Evolutionary conservation across 176 grass and related monocot genomes (phyloP), one percentile per base, ranked within the genome.

Genomic region (Lolium multiflorum): DNA sequence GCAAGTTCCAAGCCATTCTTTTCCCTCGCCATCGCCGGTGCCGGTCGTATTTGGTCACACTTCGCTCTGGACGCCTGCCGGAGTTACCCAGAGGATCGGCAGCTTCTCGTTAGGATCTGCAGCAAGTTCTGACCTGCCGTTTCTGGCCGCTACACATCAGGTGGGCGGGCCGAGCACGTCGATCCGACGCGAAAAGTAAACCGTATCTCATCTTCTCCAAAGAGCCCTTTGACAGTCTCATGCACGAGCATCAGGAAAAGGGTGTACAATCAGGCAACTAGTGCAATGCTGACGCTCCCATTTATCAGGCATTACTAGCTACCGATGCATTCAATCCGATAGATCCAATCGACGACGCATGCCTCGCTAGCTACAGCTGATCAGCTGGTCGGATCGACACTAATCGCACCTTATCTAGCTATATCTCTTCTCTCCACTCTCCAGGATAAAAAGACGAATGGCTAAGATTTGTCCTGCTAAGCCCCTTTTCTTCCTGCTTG

Each of bases 401-500:
- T 38, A 18, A 51, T 41, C 26, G 18, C 58, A 85, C 72, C 59
- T 52, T 76, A 77, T 84, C 82, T 35, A 35, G 20, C 17, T 3
- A 7, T 21, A 25, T 5, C 11, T 60, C 81, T 64, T 60, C 58
- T 3, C 31, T 35, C 31, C 31, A 35, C 46, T 47, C 46, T 8
- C 46, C 46, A 44, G 25, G 73, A 85, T 77, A 67, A 77, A 85
- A 77, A 67, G 82, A 65, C 13, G 26, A 37, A 35, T 47, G 22
- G 41, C 70, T 75, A 76, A 39, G 83, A 77, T 85, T 54, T 67
- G 73, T 47, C 73, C 83, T 44, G 56, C 61, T 7, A 4, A 41
- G 4, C 7, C 31, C 5, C 4, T 37, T 22, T 49, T 7, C 44
- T 8, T 20, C 9, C 57, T 24, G 28, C 3, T 48, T 9, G 1